Base-by-base conservation (phyloP, 345 rosid species). In the Bruguiera sexangula region DNA sequence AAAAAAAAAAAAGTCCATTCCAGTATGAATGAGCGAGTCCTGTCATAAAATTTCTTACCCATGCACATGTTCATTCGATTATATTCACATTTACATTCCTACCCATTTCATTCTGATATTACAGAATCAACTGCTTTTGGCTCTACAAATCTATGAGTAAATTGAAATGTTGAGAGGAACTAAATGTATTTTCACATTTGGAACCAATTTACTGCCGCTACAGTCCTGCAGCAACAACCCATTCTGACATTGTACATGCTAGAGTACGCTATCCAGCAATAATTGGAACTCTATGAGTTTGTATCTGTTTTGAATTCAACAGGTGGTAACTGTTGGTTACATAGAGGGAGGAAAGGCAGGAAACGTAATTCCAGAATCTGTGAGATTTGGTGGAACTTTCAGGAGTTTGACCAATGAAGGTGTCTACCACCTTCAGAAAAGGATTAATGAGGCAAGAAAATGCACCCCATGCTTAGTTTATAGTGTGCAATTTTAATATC, bases 321-420 rank as follows among this genome's bases (percentile, higher is more conserved):
- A 85, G 93, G 87, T 88, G 73, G 84, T 88, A 64, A 84, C 93
- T 0, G 89, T 90, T 37, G 93, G 91, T 46, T 82, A 75, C 60
- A 78, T 88, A 11, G 78, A 80, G 59, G 96, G 93, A 43, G 96
- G 93, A 43, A 76, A 81, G 59, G 82, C 88, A 26, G 74, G 62
- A 59, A 90, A 88, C 21, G 86, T 88, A 60, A 85, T 84, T 66
- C 96, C 91, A 0, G 82, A 85, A 63, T 64, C 73, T 18, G 86
- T 81, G 0, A 82, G 64, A 63, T 88, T 88, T 26, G 83, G 83
- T 1, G 90, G 96, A 75, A 90, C 90, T 67, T 90, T 71, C 50
- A 76, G 91, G 69, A 88, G 93, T 69, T 69, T 85, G 81, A 83
- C 78, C 69, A 74, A 73, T 46, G 78, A 84, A 67, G 91, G 93